These are phyloP conservation scores for Corymbia calophylla DNA, from an alignment of 441 rosid species.

Conservation along the genomic window DNA sequence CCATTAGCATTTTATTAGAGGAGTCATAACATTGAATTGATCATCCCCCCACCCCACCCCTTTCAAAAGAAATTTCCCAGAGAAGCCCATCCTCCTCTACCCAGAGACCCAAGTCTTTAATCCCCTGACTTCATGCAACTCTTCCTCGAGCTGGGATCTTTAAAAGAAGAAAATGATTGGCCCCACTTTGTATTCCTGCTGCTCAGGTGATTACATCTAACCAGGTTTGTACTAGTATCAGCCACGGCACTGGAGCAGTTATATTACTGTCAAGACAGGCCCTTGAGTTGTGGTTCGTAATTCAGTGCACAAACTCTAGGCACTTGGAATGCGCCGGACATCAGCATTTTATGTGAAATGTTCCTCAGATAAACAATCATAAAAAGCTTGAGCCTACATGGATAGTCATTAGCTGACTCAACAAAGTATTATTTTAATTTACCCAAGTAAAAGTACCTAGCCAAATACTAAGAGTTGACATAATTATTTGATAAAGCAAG, in stretches of 20 bases:
- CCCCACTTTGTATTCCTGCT: neutral
- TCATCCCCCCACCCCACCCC: neutral
- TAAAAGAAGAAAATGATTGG: neutral
- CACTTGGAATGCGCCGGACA: neutral
- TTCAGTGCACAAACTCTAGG: neutral
- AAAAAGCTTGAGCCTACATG: neutral
- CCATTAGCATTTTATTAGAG: neutral
- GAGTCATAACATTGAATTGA: neutral
- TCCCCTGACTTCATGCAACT: neutral
- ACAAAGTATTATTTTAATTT: neutral
- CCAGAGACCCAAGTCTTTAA: neutral
- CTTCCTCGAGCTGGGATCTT: neutral
- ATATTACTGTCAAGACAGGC: neutral
- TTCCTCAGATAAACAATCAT: neutral
- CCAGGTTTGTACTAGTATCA: neutral
- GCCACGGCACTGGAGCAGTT: neutral
- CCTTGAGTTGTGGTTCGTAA: neutral
- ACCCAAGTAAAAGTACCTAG: neutral
- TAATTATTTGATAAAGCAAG: neutral
- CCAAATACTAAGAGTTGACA: neutral
- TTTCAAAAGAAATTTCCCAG: neutral
- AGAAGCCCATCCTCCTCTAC: neutral
- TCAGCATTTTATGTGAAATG: neutral
- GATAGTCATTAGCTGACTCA: neutral
- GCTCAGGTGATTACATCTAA: neutral